Base-by-base conservation (phyloP, 805 yeast species). In the Spathaspora arborariae region DNA sequence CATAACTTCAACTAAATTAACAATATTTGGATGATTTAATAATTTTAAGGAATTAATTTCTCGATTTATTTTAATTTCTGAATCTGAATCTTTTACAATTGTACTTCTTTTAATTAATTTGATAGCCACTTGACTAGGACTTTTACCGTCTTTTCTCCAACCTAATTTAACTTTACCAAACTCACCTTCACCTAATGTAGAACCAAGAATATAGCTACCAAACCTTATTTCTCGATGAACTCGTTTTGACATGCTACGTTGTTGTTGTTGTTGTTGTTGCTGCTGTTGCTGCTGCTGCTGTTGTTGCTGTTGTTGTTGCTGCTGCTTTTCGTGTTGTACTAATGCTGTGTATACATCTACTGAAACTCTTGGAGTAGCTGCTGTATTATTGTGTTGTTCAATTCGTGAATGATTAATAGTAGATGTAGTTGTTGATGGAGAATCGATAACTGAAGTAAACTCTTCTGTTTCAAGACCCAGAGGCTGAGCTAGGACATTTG, bases 101-200 rank as follows among this genome's bases (percentile, higher is more conserved):
- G 89, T 81, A 49, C 90, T 96, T 56, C 96, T 78, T 57, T 91
- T 82, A 48, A 94, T 89, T 51, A 94, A 79, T 61, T 94, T 94
- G 57, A 94, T 90, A 41, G 99, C 99, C 9, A 89, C 96, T 67
- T 90, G 95, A 34, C 85, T 78, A 2, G 89, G 85, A 49, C 81
- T 80, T 59, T 80, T 70, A 16, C 89, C 90, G 56, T 83, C 91
- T 62, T 87, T 88, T 50, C 96, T 76, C 97, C 97, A 92, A 11
- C 97, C 98, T 19, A 94, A 74, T 63, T 92, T 94, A 48, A 94
- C 99, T 65, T 94, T 92, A 49, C 99, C 99, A 65, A 94, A 94
- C 62, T 94, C 99, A 42, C 99, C 99, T 68, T 94, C 97, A 27
- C 99, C 99, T 11, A 94, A 70, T 0, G 99, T 92, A 11, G 96